Conservation (phyloP, 1,139 yeast genomes). For the Williopsis jadinii region DNA sequence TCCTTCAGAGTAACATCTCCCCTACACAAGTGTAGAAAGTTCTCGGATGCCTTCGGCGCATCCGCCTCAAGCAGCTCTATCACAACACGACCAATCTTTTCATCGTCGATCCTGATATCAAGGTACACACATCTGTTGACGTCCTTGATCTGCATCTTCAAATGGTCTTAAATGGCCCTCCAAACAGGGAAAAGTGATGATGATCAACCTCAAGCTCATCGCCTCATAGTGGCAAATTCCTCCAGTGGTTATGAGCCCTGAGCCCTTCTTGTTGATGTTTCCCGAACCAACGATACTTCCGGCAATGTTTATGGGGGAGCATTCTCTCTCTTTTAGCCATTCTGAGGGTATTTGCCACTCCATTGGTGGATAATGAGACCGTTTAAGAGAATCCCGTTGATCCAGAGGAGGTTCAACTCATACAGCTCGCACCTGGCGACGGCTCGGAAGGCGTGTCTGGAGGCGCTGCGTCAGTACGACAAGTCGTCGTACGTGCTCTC, state of each 20-base stretch:
- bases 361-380: no score
- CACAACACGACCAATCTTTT: constrained; percentile 55
- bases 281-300: no score
- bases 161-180: no score
- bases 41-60: constrained; percentile 57
- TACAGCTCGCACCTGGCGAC: constrained; percentile 6
- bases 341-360: no score
- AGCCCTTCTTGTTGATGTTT: no score
- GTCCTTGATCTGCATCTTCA: constrained; percentile 8
- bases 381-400: neutral
- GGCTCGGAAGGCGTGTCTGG: constrained; percentile 10
- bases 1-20: constrained; percentile 24
- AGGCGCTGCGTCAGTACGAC: constrained; percentile 37
- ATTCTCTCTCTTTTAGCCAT: no score
- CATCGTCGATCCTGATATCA: constrained; percentile 47
- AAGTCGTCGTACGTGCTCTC: constrained; percentile 61
- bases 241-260: neutral
- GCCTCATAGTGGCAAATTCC: no score
- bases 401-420: neutral
- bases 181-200: no score
- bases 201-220: no score
- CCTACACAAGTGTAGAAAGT: constrained; percentile 43
- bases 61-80: constrained; percentile 36
- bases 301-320: no score
- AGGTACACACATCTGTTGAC: constrained; percentile 35